Evolutionary conservation across 345 rosid species (phyloP).

Genomic region (Atalantia buxifolia): DNA sequence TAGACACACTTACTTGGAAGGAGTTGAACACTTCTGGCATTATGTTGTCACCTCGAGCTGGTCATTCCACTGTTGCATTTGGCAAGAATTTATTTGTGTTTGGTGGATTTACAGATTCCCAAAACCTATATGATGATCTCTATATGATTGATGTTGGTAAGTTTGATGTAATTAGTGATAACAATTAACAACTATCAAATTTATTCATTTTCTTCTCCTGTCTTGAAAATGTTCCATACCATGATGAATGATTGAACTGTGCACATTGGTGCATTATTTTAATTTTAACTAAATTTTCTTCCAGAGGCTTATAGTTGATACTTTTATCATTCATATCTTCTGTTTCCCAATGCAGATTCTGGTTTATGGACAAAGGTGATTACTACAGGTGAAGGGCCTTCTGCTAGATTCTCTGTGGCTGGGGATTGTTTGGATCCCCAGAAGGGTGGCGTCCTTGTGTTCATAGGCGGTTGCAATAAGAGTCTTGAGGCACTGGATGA

Average conservation of each 20-base stretch:
- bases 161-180: constrained; percentile 20
- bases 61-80: constrained; percentile 81
- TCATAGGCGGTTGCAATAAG: constrained; percentile 93
- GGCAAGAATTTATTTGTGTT: constrained; percentile 86
- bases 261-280: background rate
- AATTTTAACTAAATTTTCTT: background rate
- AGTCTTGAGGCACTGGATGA: constrained; percentile 95
- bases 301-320: background rate
- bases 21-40: constrained; percentile 77
- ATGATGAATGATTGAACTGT: background rate
- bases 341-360: constrained; percentile 47
- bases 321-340: constrained; percentile 2
- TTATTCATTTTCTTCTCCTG: background rate
- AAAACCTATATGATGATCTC: constrained; percentile 83
- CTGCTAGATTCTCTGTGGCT: constrained; percentile 90
- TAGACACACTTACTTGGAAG: constrained; percentile 89
- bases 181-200: constrained; percentile 1
- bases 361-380: constrained; percentile 76
- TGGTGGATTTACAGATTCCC: constrained; percentile 96
- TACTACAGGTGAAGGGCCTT: constrained; percentile 77
- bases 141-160: constrained; percentile 87
- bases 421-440: constrained; percentile 91
- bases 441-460: constrained; percentile 65
- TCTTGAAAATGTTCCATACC: background rate
- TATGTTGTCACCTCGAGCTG: constrained; percentile 91